Evolutionary conservation across 2,329 filamentous ascomycete genomes (phyloP), one percentile per base, ranked within the genome.

Genomic region (Apiospora marii): DNA sequence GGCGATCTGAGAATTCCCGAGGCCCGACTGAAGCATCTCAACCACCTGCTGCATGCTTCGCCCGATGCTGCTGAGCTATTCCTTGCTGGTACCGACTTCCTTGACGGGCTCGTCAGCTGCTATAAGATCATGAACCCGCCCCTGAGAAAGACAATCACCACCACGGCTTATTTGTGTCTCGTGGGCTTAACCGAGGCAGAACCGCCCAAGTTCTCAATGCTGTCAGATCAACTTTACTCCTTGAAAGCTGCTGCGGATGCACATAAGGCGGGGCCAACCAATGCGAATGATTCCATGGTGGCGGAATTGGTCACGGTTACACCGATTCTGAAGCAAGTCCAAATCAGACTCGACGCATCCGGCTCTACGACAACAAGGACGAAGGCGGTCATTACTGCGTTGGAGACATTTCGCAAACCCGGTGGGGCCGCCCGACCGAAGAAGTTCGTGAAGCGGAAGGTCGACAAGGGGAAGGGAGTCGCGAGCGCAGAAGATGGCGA

Each of bases 201-300:
- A 1, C 89, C 89, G 24, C 90, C 92, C 7, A 95, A 93, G 73
- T 88, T 92, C 77, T 93, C 94, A 13, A 87, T 94, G 74, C 83
- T 98, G 22, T 89, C 93, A 13, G 96, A 98, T 80, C 92, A 96
- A 78, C 86, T 98, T 5, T 98, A 96, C 81, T 90, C 90, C 14
- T 85, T 98, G 43, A 96, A 95, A 78, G 86, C 88, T 4, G 90
- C 90, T 30, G 92, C 93, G 6, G 91, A 94, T 69, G 84, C 89
- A 19, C 90, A 92, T 76, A 89, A 87, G 78, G 79, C 82, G 13
- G 88, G 89, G 0, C 87, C 87, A 0, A 82, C 87, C 61, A 89
- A 87, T 75, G 85, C 79, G n/a, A 90, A 90, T 74, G 90, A 92
- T 75, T 94, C 93, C 0, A 85, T 98, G n/a, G 90, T 97, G 0